Evolutionary conservation across 164 flowering plant genomes (phyloP).

Genomic region (Vitis rotundifolia): DNA sequence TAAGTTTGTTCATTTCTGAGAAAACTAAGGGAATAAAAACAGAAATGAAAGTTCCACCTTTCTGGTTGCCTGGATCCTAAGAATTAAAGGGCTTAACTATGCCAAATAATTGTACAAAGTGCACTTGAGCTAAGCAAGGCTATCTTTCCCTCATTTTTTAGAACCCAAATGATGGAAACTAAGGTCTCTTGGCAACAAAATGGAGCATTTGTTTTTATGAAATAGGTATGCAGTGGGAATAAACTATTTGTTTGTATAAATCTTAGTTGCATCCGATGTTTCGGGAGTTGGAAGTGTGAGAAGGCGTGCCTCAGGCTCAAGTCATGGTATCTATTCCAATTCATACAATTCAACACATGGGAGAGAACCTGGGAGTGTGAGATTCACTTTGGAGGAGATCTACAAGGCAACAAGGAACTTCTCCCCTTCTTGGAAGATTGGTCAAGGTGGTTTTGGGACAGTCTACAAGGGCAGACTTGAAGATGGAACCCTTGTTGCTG

Average conservation of each 20-base stretch:
- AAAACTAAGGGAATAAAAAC: not conserved
- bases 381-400: slow-evolving; percentile 69
- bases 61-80: not conserved
- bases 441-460: slow-evolving; percentile 94
- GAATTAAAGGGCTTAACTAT: too few relatives aligned
- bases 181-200: not conserved
- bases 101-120: too few relatives aligned
- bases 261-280: slow-evolving; percentile 27
- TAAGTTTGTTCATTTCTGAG: not conserved
- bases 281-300: slow-evolving; percentile 27
- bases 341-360: slow-evolving; percentile 40
- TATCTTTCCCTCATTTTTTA: too few relatives aligned
- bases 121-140: too few relatives aligned
- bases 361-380: slow-evolving; percentile 44
- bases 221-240: not conserved
- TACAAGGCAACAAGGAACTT: slow-evolving; percentile 73
- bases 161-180: too few relatives aligned
- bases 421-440: slow-evolving; percentile 72
- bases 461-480: slow-evolving; percentile 77
- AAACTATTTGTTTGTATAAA: not conserved
- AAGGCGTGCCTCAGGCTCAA: slow-evolving; percentile 31
- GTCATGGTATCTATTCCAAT: slow-evolving; percentile 32
- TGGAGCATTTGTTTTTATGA: not conserved
- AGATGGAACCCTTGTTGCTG: slow-evolving; percentile 76
- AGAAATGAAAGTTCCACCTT: not conserved